Conservation (phyloP, 2,329 filamentous ascomycete species). For the Aspergillus texensis region DNA sequence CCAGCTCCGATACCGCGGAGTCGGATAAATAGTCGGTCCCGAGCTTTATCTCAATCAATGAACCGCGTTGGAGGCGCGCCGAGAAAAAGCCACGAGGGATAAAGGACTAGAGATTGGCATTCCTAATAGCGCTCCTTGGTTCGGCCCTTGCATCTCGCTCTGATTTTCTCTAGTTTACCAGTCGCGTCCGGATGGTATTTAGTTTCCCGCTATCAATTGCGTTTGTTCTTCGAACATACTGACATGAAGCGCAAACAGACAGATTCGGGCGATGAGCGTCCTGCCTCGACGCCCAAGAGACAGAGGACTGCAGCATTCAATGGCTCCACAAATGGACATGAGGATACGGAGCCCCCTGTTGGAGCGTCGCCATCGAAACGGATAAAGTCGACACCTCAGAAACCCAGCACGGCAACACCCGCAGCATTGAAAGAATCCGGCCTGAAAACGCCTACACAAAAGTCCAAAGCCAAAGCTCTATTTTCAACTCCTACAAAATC, state of each 20-base stretch:
- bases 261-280: conserved; percentile 38
- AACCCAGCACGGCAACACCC: conserved; percentile 29
- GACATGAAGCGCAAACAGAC: conserved; percentile 49
- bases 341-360: conserved; percentile 25
- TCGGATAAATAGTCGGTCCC: conserved; percentile 36
- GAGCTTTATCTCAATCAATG: neutral
- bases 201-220: conserved; percentile 18
- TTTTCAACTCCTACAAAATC: conserved; percentile 46
- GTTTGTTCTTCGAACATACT: conserved; percentile 20
- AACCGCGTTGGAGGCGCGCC: conserved; percentile 23
- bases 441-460: conserved; percentile 42
- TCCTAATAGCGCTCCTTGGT: conserved; percentile 8
- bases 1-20: conserved; percentile 31
- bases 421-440: conserved; percentile 37
- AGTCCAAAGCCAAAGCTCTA: conserved; percentile 37
- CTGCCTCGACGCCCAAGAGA: conserved; percentile 44
- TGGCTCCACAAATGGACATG: conserved; percentile 31
- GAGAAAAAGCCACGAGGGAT: conserved; percentile 14
- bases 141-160: conserved; percentile 29
- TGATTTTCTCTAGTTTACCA: conserved; percentile 1
- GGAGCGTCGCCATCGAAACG: conserved; percentile 30
- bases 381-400: conserved; percentile 36
- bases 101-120: conserved; percentile 17
- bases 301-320: conserved; percentile 32
- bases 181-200: conserved; percentile 34